Evolutionary conservation across 1,284 basidiomycete species (phyloP), one percentile per base, ranked within the genome.

Genomic region (Ganoderma boninense): DNA sequence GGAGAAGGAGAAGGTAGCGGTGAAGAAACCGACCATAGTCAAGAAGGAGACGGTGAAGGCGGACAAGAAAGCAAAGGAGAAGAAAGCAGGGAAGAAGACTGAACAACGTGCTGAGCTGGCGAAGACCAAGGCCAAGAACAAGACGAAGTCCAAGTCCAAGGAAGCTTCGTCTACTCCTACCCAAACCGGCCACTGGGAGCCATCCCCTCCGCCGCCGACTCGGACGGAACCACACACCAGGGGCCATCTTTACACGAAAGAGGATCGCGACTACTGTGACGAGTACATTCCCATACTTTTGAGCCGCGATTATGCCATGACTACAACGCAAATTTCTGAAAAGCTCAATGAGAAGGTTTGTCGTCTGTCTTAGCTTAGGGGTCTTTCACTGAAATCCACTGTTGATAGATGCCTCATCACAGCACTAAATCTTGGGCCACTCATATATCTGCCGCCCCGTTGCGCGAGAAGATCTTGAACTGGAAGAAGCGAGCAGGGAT

Each of bases 381-480:
- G 2, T 32, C 29, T 6, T 18, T 40, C 4, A 11, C 38, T 60
- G 16, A 43, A 35, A 64, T 42, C 38, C 38, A 10, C n/a, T 32
- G 52, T 20, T 57, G 64, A n/a, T 64, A 88, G 85, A 80, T 89
- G 79, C 85, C 82, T 57, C 82, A 87, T 70, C 88, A 90, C 73
- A 69, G 80, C 2, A 13, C 66, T 5, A 73, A 29, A 8, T 88
- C 87, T 6, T 89, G 87, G 79, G 40, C 29, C 38, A 65, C 68
- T 1, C 69, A 66, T 38, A 56, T 72, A 18, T 29, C 57, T 1
- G 46, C 57, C 3, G 2, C 63, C 6, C 11, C 35, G 4, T 44
- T 65, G 11, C 67, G 73, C 38, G 70, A 70, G 2, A 70, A 67
- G 23, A 4, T 69, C 1, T 67, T 57, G 32, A 56, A 49, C 29